Conservation (phyloP, 2,329 filamentous ascomycete species). For the Graphium sp. region DNA sequence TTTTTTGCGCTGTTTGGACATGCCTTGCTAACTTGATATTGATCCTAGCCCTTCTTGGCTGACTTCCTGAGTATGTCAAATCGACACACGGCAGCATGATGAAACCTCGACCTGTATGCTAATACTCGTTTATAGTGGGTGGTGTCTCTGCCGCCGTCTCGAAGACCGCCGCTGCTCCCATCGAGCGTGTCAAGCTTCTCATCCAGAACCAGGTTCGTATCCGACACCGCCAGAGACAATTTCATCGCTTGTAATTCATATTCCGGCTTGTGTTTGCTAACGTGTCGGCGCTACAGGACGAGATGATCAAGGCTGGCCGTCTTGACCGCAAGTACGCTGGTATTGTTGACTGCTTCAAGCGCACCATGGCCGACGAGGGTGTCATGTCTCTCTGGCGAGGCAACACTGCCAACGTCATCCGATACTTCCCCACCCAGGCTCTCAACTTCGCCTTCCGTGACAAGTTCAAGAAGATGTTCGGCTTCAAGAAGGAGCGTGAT, state of each 20-base stretch:
- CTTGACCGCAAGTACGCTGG: constrained; percentile 93
- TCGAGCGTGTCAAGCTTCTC: constrained; percentile 99
- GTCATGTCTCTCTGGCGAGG: constrained; percentile 93
- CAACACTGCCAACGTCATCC: constrained; percentile 99
- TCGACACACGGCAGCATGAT: constrained; percentile 7
- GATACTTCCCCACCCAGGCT: constrained; percentile 99
- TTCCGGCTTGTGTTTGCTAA: too few relatives aligned
- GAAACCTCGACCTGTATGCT: constrained; percentile 1
- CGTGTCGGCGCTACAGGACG: constrained; percentile 69
- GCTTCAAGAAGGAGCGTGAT: constrained; percentile 99
- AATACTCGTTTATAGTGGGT: constrained; percentile 53
- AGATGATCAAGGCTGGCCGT: constrained; percentile 98
- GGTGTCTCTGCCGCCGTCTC: constrained; percentile 99
- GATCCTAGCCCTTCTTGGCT: constrained; percentile 80
- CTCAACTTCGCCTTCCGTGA: constrained; percentile 99
- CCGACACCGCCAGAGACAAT: neutral
- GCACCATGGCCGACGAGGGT: constrained; percentile 84
- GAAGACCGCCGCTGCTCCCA: constrained; percentile 98
- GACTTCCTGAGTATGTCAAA: constrained; percentile 92
- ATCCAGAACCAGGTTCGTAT: constrained; percentile 97
- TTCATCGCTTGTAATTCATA: too few relatives aligned
- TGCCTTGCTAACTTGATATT: too few relatives aligned
- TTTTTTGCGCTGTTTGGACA: too few relatives aligned
- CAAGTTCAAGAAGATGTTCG: constrained; percentile 99
- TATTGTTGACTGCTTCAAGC: constrained; percentile 88